A percentile compares a stretch with the other conserved stretches of the same genome.
These are phyloP conservation scores for Colletotrichum sp. DNA, from an alignment of 2,329 filamentous ascomycete genomes.

Conservation along the genomic window DNA sequence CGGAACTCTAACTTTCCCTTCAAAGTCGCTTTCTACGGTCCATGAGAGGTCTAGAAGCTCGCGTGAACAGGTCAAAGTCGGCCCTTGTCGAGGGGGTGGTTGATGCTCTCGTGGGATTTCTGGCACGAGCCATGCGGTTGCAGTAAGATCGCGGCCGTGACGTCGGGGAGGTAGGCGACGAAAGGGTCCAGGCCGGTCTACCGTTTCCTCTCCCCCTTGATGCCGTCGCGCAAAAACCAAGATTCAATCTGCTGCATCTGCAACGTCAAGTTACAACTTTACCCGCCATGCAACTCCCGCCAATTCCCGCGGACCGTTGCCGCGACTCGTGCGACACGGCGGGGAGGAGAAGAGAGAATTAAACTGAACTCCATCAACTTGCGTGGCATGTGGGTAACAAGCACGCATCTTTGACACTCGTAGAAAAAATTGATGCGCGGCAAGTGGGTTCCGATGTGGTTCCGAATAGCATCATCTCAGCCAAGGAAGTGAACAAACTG, in stretches of 20 bases:
- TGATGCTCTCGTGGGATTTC: neutral
- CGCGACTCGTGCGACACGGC: neutral
- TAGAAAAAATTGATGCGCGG: neutral
- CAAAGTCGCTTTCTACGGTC: neutral
- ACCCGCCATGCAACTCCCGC: neutral
- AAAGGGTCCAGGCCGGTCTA: neutral
- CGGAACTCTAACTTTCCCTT: neutral
- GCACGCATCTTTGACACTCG: neutral
- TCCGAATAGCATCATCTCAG: slow-evolving; percentile 17
- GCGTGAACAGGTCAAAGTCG: neutral
- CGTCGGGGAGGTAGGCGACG: neutral
- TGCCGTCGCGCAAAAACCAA: neutral
- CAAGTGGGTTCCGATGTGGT: slow-evolving; percentile 11
- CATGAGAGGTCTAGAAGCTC: neutral
- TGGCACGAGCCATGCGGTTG: neutral
- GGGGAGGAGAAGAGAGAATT: neutral
- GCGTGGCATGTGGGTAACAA: neutral
- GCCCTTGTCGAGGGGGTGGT: neutral
- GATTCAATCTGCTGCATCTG: neutral
- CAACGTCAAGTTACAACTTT: neutral
- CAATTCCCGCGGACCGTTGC: neutral
- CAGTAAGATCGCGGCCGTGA: neutral
- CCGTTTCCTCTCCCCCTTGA: neutral
- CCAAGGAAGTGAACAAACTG: neutral
- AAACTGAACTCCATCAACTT: neutral